Percentiles rank a stretch among this genome's conserved stretches.
These are phyloP conservation scores for Caryopteris hybrid DNA, from an alignment of 305 asterid species.

Conservation along the genomic window DNA sequence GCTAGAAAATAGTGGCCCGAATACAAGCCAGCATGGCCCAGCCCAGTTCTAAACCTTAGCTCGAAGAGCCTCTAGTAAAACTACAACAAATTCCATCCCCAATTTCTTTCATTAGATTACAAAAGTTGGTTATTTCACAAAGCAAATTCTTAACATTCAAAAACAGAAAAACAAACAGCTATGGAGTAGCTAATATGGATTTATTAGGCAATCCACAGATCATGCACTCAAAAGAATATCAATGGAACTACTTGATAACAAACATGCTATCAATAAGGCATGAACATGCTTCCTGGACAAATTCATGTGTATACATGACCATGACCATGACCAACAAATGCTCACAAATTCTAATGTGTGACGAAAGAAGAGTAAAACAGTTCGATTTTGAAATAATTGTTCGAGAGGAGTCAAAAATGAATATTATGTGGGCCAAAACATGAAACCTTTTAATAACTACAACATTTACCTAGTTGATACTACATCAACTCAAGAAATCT, in stretches of 20 bases:
- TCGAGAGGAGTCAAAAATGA: no score
- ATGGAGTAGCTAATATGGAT: neutral
- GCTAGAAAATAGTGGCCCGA: no score
- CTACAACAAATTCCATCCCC: neutral
- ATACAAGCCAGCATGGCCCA: no score
- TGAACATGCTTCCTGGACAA: neutral
- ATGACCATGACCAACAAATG: neutral
- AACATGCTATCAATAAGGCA: neutral
- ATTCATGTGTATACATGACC: neutral
- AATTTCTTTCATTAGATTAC: neutral
- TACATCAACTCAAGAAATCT: no score
- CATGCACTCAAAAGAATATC: neutral
- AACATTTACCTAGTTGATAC: no score
- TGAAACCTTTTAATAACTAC: no score
- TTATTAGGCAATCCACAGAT: neutral
- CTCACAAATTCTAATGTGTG: no score
- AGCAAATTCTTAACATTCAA: neutral
- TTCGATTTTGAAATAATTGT: no score
- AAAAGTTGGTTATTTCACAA: neutral
- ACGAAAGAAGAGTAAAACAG: no score
- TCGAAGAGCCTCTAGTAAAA: no score
- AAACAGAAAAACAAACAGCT: neutral
- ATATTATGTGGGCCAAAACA: no score
- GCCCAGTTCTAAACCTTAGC: no score
- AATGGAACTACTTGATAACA: neutral